These are phyloP conservation scores for Moricandia moricandioides DNA, from an alignment of 345 rosid species.

Conservation along the genomic window DNA sequence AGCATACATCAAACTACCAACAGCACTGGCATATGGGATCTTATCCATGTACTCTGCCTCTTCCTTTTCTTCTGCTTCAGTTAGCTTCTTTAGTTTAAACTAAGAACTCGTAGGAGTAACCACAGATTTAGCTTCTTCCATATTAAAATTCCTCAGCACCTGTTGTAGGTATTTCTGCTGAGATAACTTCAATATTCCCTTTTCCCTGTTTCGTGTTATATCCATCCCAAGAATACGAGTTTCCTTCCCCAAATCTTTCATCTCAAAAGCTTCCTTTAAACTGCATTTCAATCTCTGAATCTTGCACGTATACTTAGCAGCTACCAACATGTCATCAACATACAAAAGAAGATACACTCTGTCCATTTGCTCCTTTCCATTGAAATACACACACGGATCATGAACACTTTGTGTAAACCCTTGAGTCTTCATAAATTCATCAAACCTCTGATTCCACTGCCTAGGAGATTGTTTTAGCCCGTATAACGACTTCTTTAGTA, in stretches of 20 bases:
- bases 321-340: not conserved
- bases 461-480: not conserved
- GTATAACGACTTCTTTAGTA: not conserved
- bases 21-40: not conserved
- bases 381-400: not conserved
- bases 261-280: not conserved
- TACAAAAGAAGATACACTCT: not conserved
- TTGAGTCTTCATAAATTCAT: not conserved
- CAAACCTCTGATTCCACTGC: not conserved
- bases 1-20: not conserved
- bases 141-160: no score
- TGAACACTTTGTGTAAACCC: not conserved
- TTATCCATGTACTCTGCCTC: not conserved
- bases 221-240: not conserved
- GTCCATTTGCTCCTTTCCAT: not conserved
- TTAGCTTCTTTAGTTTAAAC: no score
- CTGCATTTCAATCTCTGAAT: no score
- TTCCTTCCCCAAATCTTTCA: not conserved
- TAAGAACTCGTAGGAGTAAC: not conserved
- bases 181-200: not conserved
- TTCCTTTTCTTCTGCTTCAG: not conserved
- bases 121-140: not conserved
- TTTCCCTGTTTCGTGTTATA: not conserved
- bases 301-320: not conserved
- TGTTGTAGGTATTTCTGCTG: not conserved